Conservation (phyloP, 179 eudicot genomes). For the Beta lomatogona region DNA sequence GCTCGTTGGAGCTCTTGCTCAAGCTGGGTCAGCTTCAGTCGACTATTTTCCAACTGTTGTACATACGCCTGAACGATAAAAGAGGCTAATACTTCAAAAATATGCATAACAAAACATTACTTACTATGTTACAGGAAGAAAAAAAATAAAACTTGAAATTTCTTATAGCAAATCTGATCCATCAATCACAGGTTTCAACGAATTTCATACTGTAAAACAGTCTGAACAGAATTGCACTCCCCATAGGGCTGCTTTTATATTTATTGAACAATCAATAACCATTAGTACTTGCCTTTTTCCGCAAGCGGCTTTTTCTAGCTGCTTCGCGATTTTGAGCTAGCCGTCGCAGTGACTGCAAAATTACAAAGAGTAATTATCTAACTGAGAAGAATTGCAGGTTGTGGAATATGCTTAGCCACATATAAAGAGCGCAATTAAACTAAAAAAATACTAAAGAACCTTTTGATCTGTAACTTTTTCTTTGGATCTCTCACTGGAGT, state of each 20-base stretch:
- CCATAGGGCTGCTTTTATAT: not conserved
- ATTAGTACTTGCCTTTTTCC: constrained; percentile 68
- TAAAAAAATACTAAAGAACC: constrained; percentile 42
- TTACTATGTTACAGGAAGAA: not conserved
- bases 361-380: constrained; percentile 11
- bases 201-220: not conserved
- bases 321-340: constrained; percentile 99
- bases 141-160: not conserved
- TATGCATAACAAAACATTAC: not conserved
- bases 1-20: constrained; percentile 98
- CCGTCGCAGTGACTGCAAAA: constrained; percentile 76
- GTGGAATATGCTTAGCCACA: not conserved
- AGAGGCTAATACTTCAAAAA: not conserved
- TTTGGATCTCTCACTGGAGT: constrained; percentile 87
- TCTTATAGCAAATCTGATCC: not conserved
- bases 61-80: constrained; percentile 69
- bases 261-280: not conserved
- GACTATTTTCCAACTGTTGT: constrained; percentile 93
- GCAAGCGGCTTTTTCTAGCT: constrained; percentile 91
- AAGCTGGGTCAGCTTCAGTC: constrained; percentile 86
- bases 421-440: not conserved
- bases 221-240: not conserved
- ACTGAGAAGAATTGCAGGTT: not conserved
- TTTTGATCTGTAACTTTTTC: constrained; percentile 76
- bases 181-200: not conserved